Evolutionary conservation across 768 basidiomycete genomes (phyloP).

Genomic region (Pisolithus tinctorius): DNA sequence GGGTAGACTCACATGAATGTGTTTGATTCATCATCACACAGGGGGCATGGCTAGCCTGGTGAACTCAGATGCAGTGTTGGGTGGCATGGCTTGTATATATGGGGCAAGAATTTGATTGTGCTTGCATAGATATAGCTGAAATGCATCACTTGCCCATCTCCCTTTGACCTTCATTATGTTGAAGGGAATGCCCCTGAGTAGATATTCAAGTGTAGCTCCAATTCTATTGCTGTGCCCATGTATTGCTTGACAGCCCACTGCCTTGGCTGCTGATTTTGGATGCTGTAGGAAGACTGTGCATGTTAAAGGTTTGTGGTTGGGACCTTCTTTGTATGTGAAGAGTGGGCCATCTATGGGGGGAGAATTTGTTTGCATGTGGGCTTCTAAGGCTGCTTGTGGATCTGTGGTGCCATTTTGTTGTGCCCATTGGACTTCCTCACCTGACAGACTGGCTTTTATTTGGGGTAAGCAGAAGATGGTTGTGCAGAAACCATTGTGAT

Average conservation of each 20-base stretch:
- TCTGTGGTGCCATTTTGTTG: too few relatives aligned
- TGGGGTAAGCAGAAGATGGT: not conserved
- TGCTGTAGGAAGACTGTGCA: slow-evolving; percentile 9
- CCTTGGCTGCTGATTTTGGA: not conserved
- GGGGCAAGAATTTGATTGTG: too few relatives aligned
- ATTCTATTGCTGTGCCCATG: slow-evolving; percentile 21
- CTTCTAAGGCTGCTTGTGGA: too few relatives aligned
- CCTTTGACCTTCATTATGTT: not conserved
- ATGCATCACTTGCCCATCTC: too few relatives aligned
- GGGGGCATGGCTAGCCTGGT: not conserved
- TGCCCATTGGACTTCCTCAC: not conserved
- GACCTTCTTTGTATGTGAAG: not conserved
- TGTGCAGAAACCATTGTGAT: not conserved
- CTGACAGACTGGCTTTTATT: not conserved
- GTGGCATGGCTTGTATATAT: not conserved
- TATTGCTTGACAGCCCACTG: not conserved
- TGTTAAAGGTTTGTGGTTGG: slow-evolving; percentile 7
- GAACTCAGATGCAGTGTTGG: not conserved
- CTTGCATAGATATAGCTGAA: too few relatives aligned
- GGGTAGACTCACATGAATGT: too few relatives aligned
- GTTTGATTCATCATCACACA: slow-evolving; percentile 1
- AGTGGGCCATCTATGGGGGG: not conserved
- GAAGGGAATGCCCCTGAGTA: slow-evolving; percentile 30
- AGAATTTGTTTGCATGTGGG: too few relatives aligned
- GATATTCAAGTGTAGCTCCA: slow-evolving; percentile 30